Evolutionary conservation across 139 green algal genomes (phyloP).

Genomic region (Spirogloea muscicola): DNA sequence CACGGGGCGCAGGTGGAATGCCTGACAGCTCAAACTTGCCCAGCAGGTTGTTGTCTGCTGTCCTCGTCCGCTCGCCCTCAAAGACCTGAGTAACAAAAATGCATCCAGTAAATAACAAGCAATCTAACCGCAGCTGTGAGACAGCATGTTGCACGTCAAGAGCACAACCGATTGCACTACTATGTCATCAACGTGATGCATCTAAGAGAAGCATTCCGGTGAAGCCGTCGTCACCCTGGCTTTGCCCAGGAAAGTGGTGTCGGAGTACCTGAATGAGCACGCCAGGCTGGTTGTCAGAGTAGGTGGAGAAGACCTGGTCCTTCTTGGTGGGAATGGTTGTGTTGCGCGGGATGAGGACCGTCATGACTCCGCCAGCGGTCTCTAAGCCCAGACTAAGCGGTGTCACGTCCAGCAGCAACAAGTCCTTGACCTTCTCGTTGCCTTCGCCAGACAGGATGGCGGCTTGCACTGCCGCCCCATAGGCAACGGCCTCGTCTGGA

Average conservation of each 20-base stretch:
- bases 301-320: conserved; percentile 98
- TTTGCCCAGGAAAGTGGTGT: no score
- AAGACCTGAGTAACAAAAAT: conserved; percentile 85
- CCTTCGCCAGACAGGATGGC: conserved; percentile 90
- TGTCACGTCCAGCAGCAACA: conserved; percentile 95
- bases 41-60: conserved; percentile 93
- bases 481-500: conserved; percentile 97
- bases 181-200: no score
- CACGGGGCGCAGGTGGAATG: conserved; percentile 93
- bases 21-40: conserved; percentile 97
- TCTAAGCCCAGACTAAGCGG: conserved; percentile 93
- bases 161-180: no score
- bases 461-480: conserved; percentile 90
- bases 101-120: no score
- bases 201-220: no score
- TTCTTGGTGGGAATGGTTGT: conserved; percentile 99
- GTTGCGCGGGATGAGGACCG: conserved; percentile 88
- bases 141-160: no score
- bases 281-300: conserved; percentile 95
- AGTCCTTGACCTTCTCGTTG: conserved; percentile 92
- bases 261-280: no score
- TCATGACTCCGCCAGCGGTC: conserved; percentile 87
- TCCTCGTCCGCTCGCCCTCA: conserved; percentile 85
- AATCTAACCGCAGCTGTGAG: no score
- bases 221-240: no score